These are phyloP conservation scores for Euphrasia confusa DNA, from an alignment of 257 asterid species.

Conservation along the genomic window DNA sequence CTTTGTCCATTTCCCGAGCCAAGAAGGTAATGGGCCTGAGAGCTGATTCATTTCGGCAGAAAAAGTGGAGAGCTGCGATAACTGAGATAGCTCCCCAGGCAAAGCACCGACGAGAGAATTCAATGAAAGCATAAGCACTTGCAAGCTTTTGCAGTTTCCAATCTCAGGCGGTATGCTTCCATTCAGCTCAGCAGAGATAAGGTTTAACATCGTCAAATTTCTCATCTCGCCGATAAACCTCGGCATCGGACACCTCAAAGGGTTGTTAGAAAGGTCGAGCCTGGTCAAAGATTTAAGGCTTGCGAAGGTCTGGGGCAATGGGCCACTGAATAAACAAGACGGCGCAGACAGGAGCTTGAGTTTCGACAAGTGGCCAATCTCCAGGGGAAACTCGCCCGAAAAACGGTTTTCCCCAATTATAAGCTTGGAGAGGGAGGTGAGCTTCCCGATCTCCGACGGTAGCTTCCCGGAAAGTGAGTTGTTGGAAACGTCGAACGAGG, in stretches of 20 bases:
- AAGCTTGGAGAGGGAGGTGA: slow-evolving; percentile 49
- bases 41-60: slow-evolving; percentile 68
- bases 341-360: slow-evolving; percentile 48
- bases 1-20: slow-evolving; percentile 68
- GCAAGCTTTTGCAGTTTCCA: slow-evolving; percentile 54
- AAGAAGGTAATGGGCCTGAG: slow-evolving; percentile 73
- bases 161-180: slow-evolving; percentile 74
- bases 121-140: slow-evolving; percentile 56
- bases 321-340: slow-evolving; percentile 61
- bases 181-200: slow-evolving; percentile 48
- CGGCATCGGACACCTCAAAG: slow-evolving; percentile 65
- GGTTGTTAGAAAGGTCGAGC: slow-evolving; percentile 72
- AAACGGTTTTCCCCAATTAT: slow-evolving; percentile 57
- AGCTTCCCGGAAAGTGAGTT: slow-evolving; percentile 64
- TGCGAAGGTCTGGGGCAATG: slow-evolving; percentile 50
- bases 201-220: slow-evolving; percentile 52
- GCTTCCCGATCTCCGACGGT: slow-evolving; percentile 55
- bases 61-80: slow-evolving; percentile 41
- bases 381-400: slow-evolving; percentile 57
- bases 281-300: slow-evolving; percentile 50
- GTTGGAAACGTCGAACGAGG: slow-evolving; percentile 67
- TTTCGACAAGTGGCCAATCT: slow-evolving; percentile 47
- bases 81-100: slow-evolving; percentile 58
- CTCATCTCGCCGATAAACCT: slow-evolving; percentile 46
- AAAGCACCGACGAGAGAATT: slow-evolving; percentile 63